Evolutionary conservation across 169 alveolate genomes (phyloP).

Genomic region (Plasmodium vinckei): DNA sequence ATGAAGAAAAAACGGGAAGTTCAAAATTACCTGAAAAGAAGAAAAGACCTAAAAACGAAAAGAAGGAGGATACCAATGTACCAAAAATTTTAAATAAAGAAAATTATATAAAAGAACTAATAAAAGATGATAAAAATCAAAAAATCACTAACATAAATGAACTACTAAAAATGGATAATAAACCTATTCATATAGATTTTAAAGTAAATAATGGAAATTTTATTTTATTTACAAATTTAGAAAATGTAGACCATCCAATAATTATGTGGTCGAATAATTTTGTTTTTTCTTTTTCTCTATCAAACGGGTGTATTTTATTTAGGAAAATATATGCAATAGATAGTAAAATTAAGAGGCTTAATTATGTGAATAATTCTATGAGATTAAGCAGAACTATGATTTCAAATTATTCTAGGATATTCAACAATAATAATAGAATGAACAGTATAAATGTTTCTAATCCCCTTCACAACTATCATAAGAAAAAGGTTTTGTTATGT

Average conservation of each 20-base stretch:
- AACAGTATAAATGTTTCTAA: conserved; percentile 20
- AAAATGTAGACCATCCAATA: conserved; percentile 61
- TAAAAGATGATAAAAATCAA: conserved; percentile 46
- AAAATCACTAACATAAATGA: conserved; percentile 62
- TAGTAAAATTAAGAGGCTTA: conserved; percentile 73
- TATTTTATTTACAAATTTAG: conserved; percentile 64
- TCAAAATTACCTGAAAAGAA: conserved; percentile 8
- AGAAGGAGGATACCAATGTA: background rate
- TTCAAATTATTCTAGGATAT: background rate
- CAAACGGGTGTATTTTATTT: conserved; percentile 63
- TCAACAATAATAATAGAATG: background rate
- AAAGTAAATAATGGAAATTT: conserved; percentile 76
- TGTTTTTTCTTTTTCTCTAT: conserved; percentile 57
- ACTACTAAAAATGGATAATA: conserved; percentile 57
- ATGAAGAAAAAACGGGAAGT: background rate
- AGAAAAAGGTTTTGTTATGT: conserved; percentile 55
- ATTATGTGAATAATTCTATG: conserved; percentile 26
- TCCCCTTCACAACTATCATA: conserved; percentile 62
- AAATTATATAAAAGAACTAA: conserved; percentile 32
- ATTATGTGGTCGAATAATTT: conserved; percentile 75
- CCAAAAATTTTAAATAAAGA: background rate
- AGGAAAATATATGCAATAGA: conserved; percentile 69
- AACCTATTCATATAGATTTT: conserved; percentile 63
- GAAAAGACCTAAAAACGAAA: background rate
- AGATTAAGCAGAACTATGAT: background rate